phyloP scores from a whole-genome alignment of 192 early-diverging fungal genomes.

The Backusella psychrophila region DNA sequence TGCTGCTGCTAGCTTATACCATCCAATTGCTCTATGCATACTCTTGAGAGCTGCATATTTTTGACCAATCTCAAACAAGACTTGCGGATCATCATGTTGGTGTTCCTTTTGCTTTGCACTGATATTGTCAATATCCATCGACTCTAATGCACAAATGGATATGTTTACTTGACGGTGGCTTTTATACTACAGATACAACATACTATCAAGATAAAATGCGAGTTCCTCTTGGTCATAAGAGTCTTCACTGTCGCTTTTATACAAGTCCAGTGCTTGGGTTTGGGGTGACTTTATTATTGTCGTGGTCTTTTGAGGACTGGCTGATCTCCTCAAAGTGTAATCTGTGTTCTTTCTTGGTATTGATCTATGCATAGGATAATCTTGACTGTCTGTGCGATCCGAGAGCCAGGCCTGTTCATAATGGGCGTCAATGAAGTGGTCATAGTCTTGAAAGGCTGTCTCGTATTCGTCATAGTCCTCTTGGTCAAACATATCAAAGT shows the following conservation, averaged over 20 bases:
- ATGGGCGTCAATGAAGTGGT: not conserved
- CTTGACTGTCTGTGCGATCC: not conserved
- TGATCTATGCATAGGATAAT: not conserved
- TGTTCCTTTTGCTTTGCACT: not conserved
- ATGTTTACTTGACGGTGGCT: not conserved
- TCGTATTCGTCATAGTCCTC: not conserved
- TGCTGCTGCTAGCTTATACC: not conserved
- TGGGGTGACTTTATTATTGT: not conserved
- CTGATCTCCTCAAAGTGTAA: not conserved
- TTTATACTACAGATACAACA: not conserved
- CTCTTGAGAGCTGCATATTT: not conserved
- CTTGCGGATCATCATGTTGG: not conserved
- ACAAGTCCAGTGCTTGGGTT: not conserved
- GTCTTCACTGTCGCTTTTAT: not conserved
- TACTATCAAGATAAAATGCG: not conserved
- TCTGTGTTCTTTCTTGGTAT: not conserved
- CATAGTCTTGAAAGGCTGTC: not conserved
- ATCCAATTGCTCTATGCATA: not conserved
- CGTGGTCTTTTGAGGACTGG: not conserved
- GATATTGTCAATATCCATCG: not conserved
- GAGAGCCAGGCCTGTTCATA: not conserved
- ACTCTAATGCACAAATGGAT: not conserved
- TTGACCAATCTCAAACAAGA: not conserved
- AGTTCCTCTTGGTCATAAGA: not conserved
- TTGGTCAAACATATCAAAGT: not conserved